Evolutionary conservation across 495 filamentous ascomycete genomes (phyloP), one percentile per base, ranked within the genome.

Genomic region (Sordaria brevicollis): DNA sequence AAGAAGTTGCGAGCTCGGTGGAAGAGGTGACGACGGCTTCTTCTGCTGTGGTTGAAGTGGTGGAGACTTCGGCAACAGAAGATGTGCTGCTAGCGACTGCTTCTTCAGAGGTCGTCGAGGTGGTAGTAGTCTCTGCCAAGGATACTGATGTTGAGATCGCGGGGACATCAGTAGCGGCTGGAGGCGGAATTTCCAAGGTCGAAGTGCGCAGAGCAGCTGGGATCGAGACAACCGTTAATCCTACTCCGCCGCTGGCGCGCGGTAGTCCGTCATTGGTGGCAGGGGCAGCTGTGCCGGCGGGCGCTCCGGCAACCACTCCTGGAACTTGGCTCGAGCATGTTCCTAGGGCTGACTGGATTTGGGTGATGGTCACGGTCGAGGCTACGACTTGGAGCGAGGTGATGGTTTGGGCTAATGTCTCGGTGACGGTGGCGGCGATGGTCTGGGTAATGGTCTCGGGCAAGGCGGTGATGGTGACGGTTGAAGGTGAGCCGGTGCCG

Each of bases 401-500:
- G 13, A 62, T 62, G 25, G 49, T 62, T 62, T 62, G 49, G 49
- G 25, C 49, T 62, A 62, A 15, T 13, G 49, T 62, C 49, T 36
- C 35, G 35, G 35, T 36, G 35, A 71, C 66, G 6, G 71, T 71
- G 3, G 71, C 69, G 65, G 69, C 76, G 19, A 77, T 69, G 1
- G 73, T 76, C 66, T 78, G 76, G 33, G 82, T 83, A 19, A 82
- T 70, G n/a, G 81, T 83, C 9, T 75, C 75, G 15, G 79, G 78
- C 21, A 80, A 72, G 1, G 79, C 80, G 3, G 81, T 83, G 70
- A 81, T 75, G 57, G 81, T 84, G 36, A 80, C 75, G 11, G 81
- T 82, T 9, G 76, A 74, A 34, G 74, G 72, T 25, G 67, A 19
- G 65, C 79, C 81, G 31, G 75, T 76, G 7, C 49, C 76, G 68